Conservation (phyloP, 306 rosid species). For the Acacia melanoxylon region DNA sequence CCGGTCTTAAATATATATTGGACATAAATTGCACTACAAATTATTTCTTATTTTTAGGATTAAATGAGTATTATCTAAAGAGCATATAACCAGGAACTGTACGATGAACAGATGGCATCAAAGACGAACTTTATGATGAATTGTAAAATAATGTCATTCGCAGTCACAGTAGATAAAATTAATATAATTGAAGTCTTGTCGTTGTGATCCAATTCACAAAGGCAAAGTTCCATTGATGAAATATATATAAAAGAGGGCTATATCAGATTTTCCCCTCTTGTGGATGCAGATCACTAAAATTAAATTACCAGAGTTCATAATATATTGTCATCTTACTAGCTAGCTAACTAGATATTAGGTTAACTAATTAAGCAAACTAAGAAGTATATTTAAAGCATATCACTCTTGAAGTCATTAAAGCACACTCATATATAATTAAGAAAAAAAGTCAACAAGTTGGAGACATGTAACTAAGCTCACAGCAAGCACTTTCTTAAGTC, state of each 20-base stretch:
- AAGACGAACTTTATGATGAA: background rate
- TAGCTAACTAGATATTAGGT: background rate
- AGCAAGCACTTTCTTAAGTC: too few relatives aligned
- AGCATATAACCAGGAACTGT: background rate
- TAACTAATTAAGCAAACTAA: background rate
- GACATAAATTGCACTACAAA: too few relatives aligned
- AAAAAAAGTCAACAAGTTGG: slow-evolving; percentile 12
- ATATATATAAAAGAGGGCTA: background rate
- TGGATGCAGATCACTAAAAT: background rate
- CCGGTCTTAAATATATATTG: too few relatives aligned
- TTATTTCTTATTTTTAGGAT: too few relatives aligned
- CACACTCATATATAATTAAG: slow-evolving; percentile 26
- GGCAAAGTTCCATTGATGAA: background rate
- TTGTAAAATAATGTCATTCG: background rate
- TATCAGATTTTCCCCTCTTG: background rate
- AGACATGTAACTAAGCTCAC: too few relatives aligned
- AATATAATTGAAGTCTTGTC: background rate
- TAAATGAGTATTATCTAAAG: background rate
- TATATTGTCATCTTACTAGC: background rate
- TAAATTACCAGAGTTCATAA: background rate
- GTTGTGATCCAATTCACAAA: background rate
- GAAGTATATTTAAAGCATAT: slow-evolving; percentile 30
- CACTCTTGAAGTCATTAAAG: slow-evolving; percentile 8
- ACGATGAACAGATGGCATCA: background rate
- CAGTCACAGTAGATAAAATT: background rate